Evolutionary conservation across 352 stramenopile species (phyloP).

Genomic region (Pythium phragmiticola): DNA sequence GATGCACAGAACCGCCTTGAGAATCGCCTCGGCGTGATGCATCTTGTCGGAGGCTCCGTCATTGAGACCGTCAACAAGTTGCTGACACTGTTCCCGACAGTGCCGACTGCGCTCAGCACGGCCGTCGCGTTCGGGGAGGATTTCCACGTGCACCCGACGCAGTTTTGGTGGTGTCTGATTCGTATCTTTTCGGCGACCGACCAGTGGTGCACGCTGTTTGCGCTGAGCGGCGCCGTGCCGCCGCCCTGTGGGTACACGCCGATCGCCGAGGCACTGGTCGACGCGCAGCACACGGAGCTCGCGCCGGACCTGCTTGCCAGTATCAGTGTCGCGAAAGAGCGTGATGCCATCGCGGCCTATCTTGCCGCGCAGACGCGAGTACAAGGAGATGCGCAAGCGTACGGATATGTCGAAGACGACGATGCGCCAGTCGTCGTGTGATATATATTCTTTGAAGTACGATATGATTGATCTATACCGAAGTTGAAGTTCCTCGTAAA

Average conservation of each 20-base stretch:
- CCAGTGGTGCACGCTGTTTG: slow-evolving; percentile 50
- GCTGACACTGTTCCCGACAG: slow-evolving; percentile 44
- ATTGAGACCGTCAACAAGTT: slow-evolving; percentile 62
- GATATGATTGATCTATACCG: background rate
- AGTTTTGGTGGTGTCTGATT: slow-evolving; percentile 59
- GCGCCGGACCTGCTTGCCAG: slow-evolving; percentile 32
- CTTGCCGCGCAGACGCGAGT: slow-evolving; percentile 27
- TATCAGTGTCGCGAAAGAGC: slow-evolving; percentile 36
- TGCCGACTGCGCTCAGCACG: slow-evolving; percentile 34
- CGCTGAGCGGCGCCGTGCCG: slow-evolving; percentile 33
- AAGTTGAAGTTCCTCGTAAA: slow-evolving; percentile 24
- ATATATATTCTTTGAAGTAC: slow-evolving; percentile 5
- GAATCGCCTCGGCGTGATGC: slow-evolving; percentile 31
- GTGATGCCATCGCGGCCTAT: slow-evolving; percentile 31
- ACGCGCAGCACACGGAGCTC: slow-evolving; percentile 42
- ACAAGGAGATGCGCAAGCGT: slow-evolving; percentile 9
- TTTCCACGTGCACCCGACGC: slow-evolving; percentile 42
- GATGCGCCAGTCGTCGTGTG: background rate
- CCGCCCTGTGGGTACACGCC: slow-evolving; percentile 45
- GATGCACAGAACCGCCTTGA: slow-evolving; percentile 45
- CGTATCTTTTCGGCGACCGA: slow-evolving; percentile 39
- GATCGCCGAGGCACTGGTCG: slow-evolving; percentile 48
- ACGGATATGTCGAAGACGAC: background rate
- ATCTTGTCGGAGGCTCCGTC: slow-evolving; percentile 50
- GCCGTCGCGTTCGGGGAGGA: slow-evolving; percentile 43